Evolutionary conservation across 2,329 filamentous ascomycete genomes (phyloP), one percentile per base, ranked within the genome.

Genomic region (Paecilomyces sp.): DNA sequence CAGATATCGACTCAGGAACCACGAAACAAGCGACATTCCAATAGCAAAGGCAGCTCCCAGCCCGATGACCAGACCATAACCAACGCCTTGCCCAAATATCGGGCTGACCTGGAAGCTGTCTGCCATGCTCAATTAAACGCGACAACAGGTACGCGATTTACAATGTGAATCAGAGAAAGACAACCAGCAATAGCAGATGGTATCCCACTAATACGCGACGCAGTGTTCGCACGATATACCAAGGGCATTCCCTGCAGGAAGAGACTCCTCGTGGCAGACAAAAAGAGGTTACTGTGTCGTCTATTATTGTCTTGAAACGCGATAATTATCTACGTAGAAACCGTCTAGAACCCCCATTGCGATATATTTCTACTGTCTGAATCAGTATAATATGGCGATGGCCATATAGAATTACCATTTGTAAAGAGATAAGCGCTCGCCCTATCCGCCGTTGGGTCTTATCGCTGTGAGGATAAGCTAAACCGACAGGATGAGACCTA

Each of bases 1-100:
- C 55, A 30, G n/a, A 25, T 60, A 60, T 50, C 12, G 34, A 36
- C 34, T 60, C 24, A 56, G 24, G n/a, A 18, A 18, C 54, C 54
- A 56, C 11, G 57, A 54, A 18, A 54, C 30, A 25, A 58, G 41
- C 15, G 50, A 54, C 57, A 58, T 58, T 25, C 47, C 57, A 25
- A 58, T 24, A 3, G 57, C 57, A 30, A 58, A 58, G 4, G 51
- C 28, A 47, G 53, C 34, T 31, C 53, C 57, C 7, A 59, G n/a
- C 15, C 57, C 57, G 15, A 53, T 25, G 24, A 54, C 50, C 7
- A 53, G 30, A 34, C 56, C 53, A 31, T 59, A 53, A 22, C 50
- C 55, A 41, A 57, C 30, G 4, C 56, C 58, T 7, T 47, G 41
- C 41, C 41, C 41, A 6, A 47, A 47, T 4, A 47, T 47, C n/a